A percentile compares a stretch with the other conserved stretches of the same genome.
Evolutionary conservation across 306 rosid species (phyloP).

Genomic region (Dryas drummondii): DNA sequence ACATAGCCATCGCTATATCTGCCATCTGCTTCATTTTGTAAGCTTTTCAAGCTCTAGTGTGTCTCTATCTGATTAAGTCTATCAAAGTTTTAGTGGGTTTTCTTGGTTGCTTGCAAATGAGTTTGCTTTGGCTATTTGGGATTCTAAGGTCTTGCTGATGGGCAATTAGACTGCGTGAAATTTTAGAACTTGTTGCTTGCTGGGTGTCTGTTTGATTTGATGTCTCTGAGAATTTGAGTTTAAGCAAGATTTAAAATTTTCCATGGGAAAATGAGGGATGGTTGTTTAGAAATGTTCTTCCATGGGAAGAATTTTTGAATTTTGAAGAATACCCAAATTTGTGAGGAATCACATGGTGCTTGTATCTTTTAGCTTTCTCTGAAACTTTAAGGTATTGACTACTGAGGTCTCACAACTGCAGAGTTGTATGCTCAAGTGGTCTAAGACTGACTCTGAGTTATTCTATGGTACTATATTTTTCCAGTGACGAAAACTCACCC

Average conservation of each 20-base stretch:
- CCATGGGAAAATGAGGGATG: not conserved
- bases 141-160: constrained; percentile 1
- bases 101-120: not conserved
- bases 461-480: not conserved
- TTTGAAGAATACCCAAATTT: not conserved
- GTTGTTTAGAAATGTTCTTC: not conserved
- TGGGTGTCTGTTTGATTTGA: constrained; percentile 26
- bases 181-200: not conserved
- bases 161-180: not conserved
- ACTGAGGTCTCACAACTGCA: not conserved
- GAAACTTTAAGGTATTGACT: not conserved
- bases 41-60: constrained; percentile 19
- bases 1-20: constrained; percentile 59
- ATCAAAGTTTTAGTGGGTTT: constrained; percentile 8
- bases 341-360: not conserved
- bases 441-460: not conserved
- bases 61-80: constrained; percentile 11
- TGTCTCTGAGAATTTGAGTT: constrained; percentile 16
- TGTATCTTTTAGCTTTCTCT: not conserved
- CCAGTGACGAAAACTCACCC: not conserved
- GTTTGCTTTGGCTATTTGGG: constrained; percentile 4
- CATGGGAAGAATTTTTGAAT: not conserved
- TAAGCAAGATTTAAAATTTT: not conserved
- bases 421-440: not conserved
- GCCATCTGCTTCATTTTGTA: constrained; percentile 59